A percentile compares a stretch with the other conserved stretches of the same genome.
Evolutionary conservation across 345 rosid genomes (phyloP).

Genomic region (Rhodomyrtus tomentosa): DNA sequence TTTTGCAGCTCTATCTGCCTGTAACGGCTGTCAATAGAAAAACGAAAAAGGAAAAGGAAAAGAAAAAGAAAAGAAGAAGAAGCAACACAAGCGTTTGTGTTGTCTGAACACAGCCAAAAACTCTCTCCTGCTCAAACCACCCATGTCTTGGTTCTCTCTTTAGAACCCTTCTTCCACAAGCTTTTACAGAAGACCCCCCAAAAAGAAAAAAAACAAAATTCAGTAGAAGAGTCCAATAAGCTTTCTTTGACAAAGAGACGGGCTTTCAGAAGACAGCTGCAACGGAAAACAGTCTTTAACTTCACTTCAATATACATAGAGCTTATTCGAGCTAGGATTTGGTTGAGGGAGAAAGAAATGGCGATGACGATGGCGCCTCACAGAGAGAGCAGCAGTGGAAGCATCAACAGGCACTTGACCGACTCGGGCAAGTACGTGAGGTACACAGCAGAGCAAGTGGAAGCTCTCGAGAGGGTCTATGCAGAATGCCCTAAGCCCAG

Average conservation of each 20-base stretch:
- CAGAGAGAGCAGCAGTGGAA: slow-evolving; percentile 81
- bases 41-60: background rate
- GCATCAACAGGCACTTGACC: slow-evolving; percentile 59
- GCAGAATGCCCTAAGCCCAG: slow-evolving; percentile 98
- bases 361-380: slow-evolving; percentile 65
- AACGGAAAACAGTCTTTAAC: background rate
- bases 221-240: background rate
- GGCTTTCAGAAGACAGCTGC: slow-evolving; percentile 17
- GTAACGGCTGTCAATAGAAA: background rate
- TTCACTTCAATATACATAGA: background rate
- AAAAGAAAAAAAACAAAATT: background rate
- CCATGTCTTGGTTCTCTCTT: background rate
- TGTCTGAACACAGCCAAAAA: background rate
- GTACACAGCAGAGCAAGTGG: slow-evolving; percentile 97
- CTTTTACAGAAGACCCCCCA: background rate
- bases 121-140: background rate
- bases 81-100: background rate
- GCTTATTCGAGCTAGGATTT: background rate
- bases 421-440: slow-evolving; percentile 90
- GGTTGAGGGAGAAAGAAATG: slow-evolving; percentile 9
- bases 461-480: slow-evolving; percentile 94
- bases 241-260: slow-evolving; percentile 10
- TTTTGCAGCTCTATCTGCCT: background rate
- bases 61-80: background rate
- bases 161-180: background rate